Conservation (phyloP, 2,329 filamentous ascomycete genomes). For the Nigrospora oryzae region DNA sequence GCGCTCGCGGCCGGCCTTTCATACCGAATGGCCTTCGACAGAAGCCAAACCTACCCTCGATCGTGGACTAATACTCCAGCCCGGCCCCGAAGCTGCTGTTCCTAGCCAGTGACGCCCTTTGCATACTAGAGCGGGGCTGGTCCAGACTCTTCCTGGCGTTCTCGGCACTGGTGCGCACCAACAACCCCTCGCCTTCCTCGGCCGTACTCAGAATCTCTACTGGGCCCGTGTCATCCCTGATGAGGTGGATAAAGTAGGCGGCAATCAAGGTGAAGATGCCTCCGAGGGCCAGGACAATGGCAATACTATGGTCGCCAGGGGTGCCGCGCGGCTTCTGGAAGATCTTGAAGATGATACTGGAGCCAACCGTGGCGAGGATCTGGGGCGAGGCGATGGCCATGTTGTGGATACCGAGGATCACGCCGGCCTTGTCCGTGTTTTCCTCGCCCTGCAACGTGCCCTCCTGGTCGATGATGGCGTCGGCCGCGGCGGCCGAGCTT, state of each 20-base stretch:
- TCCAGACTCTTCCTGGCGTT: conserved; percentile 31
- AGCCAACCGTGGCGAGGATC: conserved; percentile 79
- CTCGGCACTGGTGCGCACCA: conserved; percentile 16
- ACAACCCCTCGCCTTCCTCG: conserved; percentile 30
- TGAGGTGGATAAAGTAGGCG: conserved; percentile 60
- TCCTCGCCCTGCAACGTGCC: conserved; percentile 38
- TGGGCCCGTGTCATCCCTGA: conserved; percentile 50
- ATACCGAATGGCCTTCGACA: neutral
- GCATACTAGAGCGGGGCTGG: conserved; percentile 31
- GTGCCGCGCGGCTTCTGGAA: conserved; percentile 81
- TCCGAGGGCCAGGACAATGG: conserved; percentile 77
- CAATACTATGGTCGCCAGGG: conserved; percentile 79
- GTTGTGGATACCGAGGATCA: conserved; percentile 92
- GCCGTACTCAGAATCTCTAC: conserved; percentile 28
- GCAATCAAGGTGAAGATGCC: conserved; percentile 71
- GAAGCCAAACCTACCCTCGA: neutral
- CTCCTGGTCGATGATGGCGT: conserved; percentile 19
- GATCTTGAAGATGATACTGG: conserved; percentile 73
- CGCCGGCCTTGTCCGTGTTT: conserved; percentile 69
- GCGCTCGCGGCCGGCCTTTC: neutral
- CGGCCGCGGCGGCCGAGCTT: conserved; percentile 8
- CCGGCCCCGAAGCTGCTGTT: conserved; percentile 39
- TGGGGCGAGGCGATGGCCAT: conserved; percentile 89
- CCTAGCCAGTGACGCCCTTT: conserved; percentile 36
- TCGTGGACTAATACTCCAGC: conserved; percentile 30